Conservation (phyloP, 2,329 filamentous ascomycete genomes). For the Ceratocystis cacaofunesta region DNA sequence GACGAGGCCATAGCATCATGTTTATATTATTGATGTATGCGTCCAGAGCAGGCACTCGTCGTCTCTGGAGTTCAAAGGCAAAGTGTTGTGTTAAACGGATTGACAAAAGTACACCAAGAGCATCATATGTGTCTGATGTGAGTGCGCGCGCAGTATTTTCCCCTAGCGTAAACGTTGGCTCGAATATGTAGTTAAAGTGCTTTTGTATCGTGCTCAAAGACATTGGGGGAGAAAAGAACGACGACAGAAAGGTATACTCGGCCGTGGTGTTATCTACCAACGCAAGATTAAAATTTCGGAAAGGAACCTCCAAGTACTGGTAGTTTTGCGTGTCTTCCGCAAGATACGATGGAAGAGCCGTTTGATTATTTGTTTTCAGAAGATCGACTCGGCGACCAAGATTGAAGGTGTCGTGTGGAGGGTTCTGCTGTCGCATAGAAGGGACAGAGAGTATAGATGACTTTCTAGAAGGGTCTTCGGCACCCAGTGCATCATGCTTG, state of each 20-base stretch:
- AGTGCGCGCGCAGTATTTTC: constrained; percentile 62
- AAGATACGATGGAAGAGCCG: constrained; percentile 71
- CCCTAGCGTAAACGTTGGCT: constrained; percentile 75
- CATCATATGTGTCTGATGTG: constrained; percentile 63
- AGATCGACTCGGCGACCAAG: constrained; percentile 75
- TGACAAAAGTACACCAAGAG: constrained; percentile 74
- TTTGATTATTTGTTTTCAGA: constrained; percentile 55
- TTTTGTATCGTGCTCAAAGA: constrained; percentile 64
- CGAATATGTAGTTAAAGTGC: constrained; percentile 77
- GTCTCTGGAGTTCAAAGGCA: constrained; percentile 82
- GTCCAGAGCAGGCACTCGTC: constrained; percentile 79
- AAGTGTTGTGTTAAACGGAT: constrained; percentile 87
- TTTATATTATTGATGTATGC: constrained; percentile 86
- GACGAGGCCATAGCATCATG: constrained; percentile 92
- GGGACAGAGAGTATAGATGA: constrained; percentile 38
- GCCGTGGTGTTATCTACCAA: constrained; percentile 86
- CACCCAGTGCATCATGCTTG: constrained; percentile 66
- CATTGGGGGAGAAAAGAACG: constrained; percentile 71
- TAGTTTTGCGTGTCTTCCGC: constrained; percentile 77
- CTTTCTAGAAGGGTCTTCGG: constrained; percentile 52
- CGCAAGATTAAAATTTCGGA: constrained; percentile 88
- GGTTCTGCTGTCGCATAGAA: constrained; percentile 29
- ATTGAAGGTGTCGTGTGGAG: constrained; percentile 74
- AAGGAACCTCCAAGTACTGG: constrained; percentile 80
- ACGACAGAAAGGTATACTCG: constrained; percentile 84